phyloP scores from a whole-genome alignment of 768 basidiomycete genomes.

The Suillus luteus region DNA sequence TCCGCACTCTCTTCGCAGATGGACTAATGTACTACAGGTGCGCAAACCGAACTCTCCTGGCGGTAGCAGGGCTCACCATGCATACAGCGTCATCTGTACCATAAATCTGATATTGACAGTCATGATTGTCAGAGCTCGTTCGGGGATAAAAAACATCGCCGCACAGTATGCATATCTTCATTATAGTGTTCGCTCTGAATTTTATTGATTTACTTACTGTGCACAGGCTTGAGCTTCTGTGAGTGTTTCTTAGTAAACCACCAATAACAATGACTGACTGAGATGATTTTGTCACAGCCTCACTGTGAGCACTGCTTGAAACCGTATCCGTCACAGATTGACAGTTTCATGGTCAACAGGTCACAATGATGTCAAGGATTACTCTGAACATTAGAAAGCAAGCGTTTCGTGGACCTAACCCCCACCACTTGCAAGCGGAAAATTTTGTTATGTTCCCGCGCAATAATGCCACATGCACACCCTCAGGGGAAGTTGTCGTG shows the following conservation, averaged over 20 bases:
- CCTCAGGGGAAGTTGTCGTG: neutral
- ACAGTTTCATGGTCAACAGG: constrained; percentile 29
- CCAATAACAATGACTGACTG: constrained; percentile 39
- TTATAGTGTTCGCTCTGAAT: neutral
- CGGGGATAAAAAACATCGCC: constrained; percentile 37
- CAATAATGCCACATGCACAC: neutral
- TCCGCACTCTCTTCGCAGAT: constrained; percentile 32
- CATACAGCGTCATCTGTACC: constrained; percentile 39
- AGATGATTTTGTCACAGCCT: constrained; percentile 30
- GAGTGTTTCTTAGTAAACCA: constrained; percentile 18
- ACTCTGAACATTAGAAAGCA: constrained; percentile 59
- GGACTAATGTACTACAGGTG: constrained; percentile 41
- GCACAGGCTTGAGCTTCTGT: constrained; percentile 42
- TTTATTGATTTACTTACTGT: neutral
- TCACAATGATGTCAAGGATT: constrained; percentile 71
- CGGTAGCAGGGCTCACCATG: neutral
- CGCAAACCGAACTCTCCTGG: neutral
- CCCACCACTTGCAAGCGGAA: neutral
- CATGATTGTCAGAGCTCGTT: constrained; percentile 37
- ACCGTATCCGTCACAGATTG: neutral
- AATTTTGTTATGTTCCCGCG: neutral
- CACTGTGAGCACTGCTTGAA: constrained; percentile 16
- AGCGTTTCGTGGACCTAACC: neutral
- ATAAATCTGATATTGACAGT: constrained; percentile 40
- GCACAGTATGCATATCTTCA: constrained; percentile 30